phyloP scores from a whole-genome alignment of 2,329 filamentous ascomycete genomes.

The Colletotrichum filicis region DNA sequence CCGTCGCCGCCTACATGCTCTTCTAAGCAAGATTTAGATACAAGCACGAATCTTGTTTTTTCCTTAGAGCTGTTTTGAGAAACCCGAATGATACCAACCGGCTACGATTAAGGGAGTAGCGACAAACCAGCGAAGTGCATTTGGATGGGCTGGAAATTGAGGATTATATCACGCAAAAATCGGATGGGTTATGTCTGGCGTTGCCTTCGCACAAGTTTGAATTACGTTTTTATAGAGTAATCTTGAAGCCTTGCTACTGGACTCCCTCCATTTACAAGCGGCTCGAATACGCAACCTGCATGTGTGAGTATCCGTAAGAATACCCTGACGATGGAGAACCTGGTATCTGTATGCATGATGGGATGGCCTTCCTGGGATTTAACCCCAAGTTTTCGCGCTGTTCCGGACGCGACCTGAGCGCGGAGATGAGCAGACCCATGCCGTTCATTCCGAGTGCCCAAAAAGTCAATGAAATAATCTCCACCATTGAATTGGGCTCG shows the following conservation, averaged over 20 bases:
- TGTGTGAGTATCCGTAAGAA: not conserved
- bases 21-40: constrained; percentile 20
- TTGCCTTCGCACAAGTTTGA: constrained; percentile 15
- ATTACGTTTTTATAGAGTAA: constrained; percentile 29
- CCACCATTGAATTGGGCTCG: constrained; percentile 21
- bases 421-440: constrained; percentile 32
- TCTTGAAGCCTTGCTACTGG: constrained; percentile 35
- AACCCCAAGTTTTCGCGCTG: not conserved
- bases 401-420: not conserved
- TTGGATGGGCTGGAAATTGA: not conserved
- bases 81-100: constrained; percentile 32
- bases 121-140: constrained; percentile 16
- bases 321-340: not conserved
- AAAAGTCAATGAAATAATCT: constrained; percentile 4
- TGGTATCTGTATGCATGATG: not conserved
- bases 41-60: constrained; percentile 12
- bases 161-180: constrained; percentile 26
- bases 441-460: constrained; percentile 8
- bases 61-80: constrained; percentile 22
- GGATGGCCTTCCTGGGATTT: not conserved
- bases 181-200: constrained; percentile 31
- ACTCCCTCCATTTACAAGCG: constrained; percentile 31
- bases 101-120: constrained; percentile 20
- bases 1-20: constrained; percentile 34
- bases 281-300: not conserved